These are phyloP conservation scores for Penicillium argentinense DNA, from an alignment of 495 filamentous ascomycete species.

Conservation along the genomic window DNA sequence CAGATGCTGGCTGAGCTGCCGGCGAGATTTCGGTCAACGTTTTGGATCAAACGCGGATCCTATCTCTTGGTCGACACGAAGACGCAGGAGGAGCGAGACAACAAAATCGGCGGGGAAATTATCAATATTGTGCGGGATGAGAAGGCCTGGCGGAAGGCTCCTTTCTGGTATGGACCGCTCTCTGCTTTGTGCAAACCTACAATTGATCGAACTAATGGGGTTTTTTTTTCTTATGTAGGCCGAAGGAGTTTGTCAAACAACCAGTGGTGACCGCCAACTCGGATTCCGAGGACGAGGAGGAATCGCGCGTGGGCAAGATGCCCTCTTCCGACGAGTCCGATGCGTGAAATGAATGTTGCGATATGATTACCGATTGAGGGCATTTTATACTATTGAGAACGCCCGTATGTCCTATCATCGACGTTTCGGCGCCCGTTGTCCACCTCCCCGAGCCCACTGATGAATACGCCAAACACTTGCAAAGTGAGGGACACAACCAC, in stretches of 20 bases:
- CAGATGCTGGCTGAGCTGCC: constrained; percentile 71
- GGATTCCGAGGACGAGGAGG: constrained; percentile 62
- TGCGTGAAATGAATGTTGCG: constrained; percentile 15
- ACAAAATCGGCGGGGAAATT: constrained; percentile 85
- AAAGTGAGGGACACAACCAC: constrained; percentile 71
- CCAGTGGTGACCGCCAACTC: constrained; percentile 37
- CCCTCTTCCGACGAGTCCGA: constrained; percentile 68
- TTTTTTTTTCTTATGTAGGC: constrained; percentile 54
- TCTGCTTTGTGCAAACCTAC: background rate
- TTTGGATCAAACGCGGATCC: constrained; percentile 86
- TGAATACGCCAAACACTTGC: constrained; percentile 53
- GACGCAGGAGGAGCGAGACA: constrained; percentile 64
- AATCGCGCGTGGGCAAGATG: constrained; percentile 79
- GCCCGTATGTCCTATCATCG: constrained; percentile 16
- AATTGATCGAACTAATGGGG: constrained; percentile 15
- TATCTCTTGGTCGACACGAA: constrained; percentile 81
- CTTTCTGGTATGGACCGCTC: constrained; percentile 71
- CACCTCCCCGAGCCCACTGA: constrained; percentile 22
- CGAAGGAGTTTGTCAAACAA: constrained; percentile 72
- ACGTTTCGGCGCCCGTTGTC: constrained; percentile 11
- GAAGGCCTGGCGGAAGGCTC: constrained; percentile 83
- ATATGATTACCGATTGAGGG: constrained; percentile 3
- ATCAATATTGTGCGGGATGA: constrained; percentile 91
- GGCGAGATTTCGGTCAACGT: constrained; percentile 78
- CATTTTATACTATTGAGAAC: constrained; percentile 20